Evolutionary conservation across 345 rosid species (phyloP), one percentile per base, ranked within the genome.

Genomic region (Citrus medica): DNA sequence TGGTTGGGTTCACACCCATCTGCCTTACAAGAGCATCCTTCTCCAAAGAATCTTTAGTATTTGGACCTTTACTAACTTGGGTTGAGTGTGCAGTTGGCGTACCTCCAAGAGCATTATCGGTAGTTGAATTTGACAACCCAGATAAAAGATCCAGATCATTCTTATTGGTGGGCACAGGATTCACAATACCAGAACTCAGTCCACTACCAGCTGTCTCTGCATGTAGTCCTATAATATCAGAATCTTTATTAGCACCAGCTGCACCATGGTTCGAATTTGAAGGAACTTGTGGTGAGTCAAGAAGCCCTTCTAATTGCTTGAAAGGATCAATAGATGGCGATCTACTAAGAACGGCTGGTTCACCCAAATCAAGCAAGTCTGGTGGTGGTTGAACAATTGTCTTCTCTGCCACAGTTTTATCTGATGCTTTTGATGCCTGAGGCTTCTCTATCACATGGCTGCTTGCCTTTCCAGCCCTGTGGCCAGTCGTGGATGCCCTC

Each of bases 1-100:
- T 89, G 21, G 86, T 76, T 70, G 98, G 97, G 71, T 79, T 93
- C 69, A 94, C 97, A 42, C 98, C 98, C 97, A 93, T 90, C 86
- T 93, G 94, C 89, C 98, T 92, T 58, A 92, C 92, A 30, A 87
- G 91, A 21, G 98, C 95, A 65, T 95, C 98, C 86, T 91, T 95
- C 83, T 91, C 94, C 77, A 92, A 82, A n/a, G 95, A 78, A 67
- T 90, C 89, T 85, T 87, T 91, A 13, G 74, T 77, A 81, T 88
- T 89, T 58, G 97, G 97, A 55, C 97, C 97, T 79, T 95, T 95
- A 24, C 85, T 75, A 46, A 77, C 61, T 83, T 82, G 90, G 22
- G 83, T 56, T 9, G 66, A 19, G 4, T 58, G 81, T 5, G 78
- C 51, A 64, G 27, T 74, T 71, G 86, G 58, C 48, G 38, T 42